Evolutionary conservation across 352 stramenopile species (phyloP), one percentile per base, ranked within the genome.

Genomic region (Globisporangium cederbergense): DNA sequence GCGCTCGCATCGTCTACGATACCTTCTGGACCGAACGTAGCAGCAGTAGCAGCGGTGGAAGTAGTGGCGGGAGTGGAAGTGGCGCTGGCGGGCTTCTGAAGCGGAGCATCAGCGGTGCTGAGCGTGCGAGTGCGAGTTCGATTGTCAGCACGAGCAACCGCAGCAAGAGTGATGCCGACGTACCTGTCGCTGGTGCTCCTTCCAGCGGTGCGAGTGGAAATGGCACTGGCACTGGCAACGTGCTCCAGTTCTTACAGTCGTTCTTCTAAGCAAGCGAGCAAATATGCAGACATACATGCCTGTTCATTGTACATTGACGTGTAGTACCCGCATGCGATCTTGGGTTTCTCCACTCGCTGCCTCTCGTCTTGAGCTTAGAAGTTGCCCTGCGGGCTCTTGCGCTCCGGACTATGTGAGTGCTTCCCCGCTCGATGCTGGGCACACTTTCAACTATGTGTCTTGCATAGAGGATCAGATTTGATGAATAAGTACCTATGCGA

Each of bases 1-100:
- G 79, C 32, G 85, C 76, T 20, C 59, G 72, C 51, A 83, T 91
- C 67, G 63, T 78, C 18, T 91, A 86, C 42, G 46, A 72, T 16
- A 67, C 73, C 2, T 91, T 91, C 66, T 91, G 83, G 83, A 91
- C 83, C 28, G 62, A 79, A 13, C 60, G 67, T 13, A 65, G 45
- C 28, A 47, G 56, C 58, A 56, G 30, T 18, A 62, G 32, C 9
- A 62, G 30, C n/a, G 7, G 32, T 36, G 22, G 22, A 25, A 46
- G 10, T 13, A 38, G 47, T 30, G 20, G 36, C 4, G 34, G 58
- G 3, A 50, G 46, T 11, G 51, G 13, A 9, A 18, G 34, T 18
- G 42, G 51, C 11, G 60, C 13, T 58, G 58, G 43, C 34, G 42
- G 43, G 2, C 32, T 47, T 5, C 47, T 38, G 18, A 58, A 58